These are phyloP conservation scores for Pseudevernia furfuracea DNA, from an alignment of 495 filamentous ascomycete species.

Conservation along the genomic window DNA sequence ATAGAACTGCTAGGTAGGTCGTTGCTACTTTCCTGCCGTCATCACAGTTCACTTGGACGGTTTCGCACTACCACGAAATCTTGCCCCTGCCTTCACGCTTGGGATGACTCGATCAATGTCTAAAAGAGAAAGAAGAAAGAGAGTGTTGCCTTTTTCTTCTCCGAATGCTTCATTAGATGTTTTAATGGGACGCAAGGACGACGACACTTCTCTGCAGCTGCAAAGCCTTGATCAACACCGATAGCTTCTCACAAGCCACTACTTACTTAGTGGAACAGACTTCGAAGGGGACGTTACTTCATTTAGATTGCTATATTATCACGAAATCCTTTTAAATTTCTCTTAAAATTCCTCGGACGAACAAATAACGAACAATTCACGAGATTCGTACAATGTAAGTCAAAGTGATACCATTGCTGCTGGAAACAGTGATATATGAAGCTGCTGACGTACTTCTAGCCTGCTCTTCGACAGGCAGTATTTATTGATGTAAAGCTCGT, in stretches of 20 bases:
- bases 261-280: neutral
- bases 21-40: neutral
- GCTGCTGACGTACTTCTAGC: neutral
- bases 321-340: neutral
- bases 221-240: neutral
- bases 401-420: neutral
- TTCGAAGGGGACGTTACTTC: neutral
- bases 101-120: neutral
- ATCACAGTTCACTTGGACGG: neutral
- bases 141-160: neutral
- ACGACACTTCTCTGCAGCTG: neutral
- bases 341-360: neutral
- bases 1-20: slow-evolving; percentile 18
- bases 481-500: neutral
- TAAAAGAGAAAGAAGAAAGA: neutral
- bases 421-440: neutral
- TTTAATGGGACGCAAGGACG: neutral
- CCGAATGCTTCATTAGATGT: neutral
- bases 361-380: neutral
- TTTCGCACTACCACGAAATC: neutral
- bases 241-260: neutral
- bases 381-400: neutral
- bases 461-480: neutral
- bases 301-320: neutral
- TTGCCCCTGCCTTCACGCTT: neutral